A percentile compares a stretch with the other conserved stretches of the same genome.
Evolutionary conservation across 139 green algal genomes (phyloP).

Genomic region (Picochlorum sp.): DNA sequence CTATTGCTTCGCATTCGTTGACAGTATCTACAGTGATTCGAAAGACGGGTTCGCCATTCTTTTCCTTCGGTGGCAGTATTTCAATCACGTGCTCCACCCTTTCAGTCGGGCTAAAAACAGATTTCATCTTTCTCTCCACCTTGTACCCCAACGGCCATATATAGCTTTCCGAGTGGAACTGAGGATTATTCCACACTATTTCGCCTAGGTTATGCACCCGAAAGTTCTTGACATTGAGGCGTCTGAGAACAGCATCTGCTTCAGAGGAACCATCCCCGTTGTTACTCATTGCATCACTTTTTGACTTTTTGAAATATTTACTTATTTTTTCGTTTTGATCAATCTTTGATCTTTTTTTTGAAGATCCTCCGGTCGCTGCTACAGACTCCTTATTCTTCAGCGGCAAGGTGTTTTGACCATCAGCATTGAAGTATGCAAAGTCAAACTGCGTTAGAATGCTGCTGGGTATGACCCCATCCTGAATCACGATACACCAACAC

Average conservation of each 20-base stretch:
- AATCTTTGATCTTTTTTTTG: no score
- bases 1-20: neutral
- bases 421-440: neutral
- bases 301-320: no score
- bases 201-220: slow-evolving; percentile 43
- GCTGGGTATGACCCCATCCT: neutral
- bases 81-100: neutral
- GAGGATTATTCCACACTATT: slow-evolving; percentile 54
- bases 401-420: neutral
- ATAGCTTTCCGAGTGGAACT: slow-evolving; percentile 55
- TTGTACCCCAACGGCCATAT: slow-evolving; percentile 64
- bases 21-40: neutral
- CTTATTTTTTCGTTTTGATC: no score
- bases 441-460: neutral
- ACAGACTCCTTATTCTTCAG: neutral
- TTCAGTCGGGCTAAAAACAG: neutral
- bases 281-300: no score
- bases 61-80: neutral
- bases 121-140: slow-evolving; percentile 12
- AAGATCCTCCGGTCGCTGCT: no score
- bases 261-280: no score
- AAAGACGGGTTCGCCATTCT: neutral
- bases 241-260: neutral
- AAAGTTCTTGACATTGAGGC: neutral
- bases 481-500: neutral